Evolutionary conservation across 441 rosid genomes (phyloP), one percentile per base, ranked within the genome.

Genomic region (Syzygium malaccense): DNA sequence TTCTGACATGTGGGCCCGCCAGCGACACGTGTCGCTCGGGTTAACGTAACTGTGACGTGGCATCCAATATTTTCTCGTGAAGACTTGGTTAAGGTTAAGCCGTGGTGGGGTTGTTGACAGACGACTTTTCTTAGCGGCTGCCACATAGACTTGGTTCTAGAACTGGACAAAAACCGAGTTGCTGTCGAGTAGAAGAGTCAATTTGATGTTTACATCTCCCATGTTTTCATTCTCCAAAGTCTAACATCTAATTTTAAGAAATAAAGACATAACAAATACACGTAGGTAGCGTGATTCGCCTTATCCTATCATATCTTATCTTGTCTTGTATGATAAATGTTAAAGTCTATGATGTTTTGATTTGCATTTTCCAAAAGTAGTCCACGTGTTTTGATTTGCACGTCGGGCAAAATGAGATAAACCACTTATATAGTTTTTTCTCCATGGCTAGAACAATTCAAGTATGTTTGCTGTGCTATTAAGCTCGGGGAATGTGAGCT

Each of bases 321-420:
- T 33, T 19, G 2, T 37, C 0, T 20, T 0, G 1, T 19, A 37
- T 20, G 8, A 2, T 71, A 1, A 71, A 71, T 33, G 7, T 5
- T 20, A 37, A 71, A 71, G 7, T 71, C 3, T 30, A 3, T 0
- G 8, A 19, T 19, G 0, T 33, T 68, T 0, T 9, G 0, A 68
- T 71, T 33, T 37, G 3, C 1, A 20, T 71, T 1, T 33, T 5
- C 1, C 3, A 20, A 71, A 68, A 68, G 7, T 1, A 23, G 25
- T 10, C 28, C 23, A 56, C 2, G 2, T 23, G 28, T 56, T 56
- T 23, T 0, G 28, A 56, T 8, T 11, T 8, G 60, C 28, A 56
- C 2, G 28, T 56, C 0, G 0, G 25, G 28, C 60, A 56, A 56
- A 56, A 56, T 23, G 13, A 56, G 10, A 20, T 20, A 23, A 56